Percentiles rank a stretch among this genome's conserved stretches.
Conservation (phyloP, 2,329 filamentous ascomycete species). For the Cladorrhinum sp. region DNA sequence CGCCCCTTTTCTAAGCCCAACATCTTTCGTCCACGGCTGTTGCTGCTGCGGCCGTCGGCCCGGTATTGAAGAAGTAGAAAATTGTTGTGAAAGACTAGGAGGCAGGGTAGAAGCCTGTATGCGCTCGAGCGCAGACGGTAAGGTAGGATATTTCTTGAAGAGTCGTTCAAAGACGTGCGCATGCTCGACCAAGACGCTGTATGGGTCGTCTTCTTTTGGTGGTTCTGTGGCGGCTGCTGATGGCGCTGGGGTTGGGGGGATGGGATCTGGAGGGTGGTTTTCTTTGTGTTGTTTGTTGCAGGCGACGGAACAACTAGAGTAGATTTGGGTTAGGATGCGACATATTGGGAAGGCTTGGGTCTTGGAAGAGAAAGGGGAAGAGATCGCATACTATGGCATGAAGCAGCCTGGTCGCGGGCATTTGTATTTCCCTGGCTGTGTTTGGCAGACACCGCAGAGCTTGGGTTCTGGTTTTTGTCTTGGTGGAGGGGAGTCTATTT, state of each 20-base stretch:
- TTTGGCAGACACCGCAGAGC: conserved; percentile 55
- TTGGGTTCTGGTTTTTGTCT: conserved; percentile 28
- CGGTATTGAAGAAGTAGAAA: background rate
- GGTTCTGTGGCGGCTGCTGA: conserved; percentile 15
- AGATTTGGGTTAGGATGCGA: conserved; percentile 8
- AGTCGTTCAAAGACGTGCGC: conserved; percentile 49
- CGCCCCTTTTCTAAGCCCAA: conserved; percentile 55
- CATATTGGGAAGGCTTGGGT: background rate
- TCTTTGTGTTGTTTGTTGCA: conserved; percentile 43
- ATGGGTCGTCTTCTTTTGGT: conserved; percentile 40
- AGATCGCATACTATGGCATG: conserved; percentile 53
- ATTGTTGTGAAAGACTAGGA: conserved; percentile 27
- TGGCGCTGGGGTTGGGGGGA: conserved; percentile 33
- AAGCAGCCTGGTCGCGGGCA: conserved; percentile 52
- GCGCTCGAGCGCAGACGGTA: conserved; percentile 44
- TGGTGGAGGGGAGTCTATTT: conserved; percentile 10
- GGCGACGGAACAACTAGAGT: conserved; percentile 57
- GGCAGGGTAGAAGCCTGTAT: conserved; percentile 49
- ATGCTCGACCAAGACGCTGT: conserved; percentile 49
- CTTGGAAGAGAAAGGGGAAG: background rate
- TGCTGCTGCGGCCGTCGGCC: conserved; percentile 33
- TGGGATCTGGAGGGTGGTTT: conserved; percentile 41
- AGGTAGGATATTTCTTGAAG: conserved; percentile 51
- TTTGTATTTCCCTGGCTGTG: conserved; percentile 57
- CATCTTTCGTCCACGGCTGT: conserved; percentile 55